Evolutionary conservation across 2,329 filamentous ascomycete genomes (phyloP).

Genomic region (Thermomyces lanuginosus): DNA sequence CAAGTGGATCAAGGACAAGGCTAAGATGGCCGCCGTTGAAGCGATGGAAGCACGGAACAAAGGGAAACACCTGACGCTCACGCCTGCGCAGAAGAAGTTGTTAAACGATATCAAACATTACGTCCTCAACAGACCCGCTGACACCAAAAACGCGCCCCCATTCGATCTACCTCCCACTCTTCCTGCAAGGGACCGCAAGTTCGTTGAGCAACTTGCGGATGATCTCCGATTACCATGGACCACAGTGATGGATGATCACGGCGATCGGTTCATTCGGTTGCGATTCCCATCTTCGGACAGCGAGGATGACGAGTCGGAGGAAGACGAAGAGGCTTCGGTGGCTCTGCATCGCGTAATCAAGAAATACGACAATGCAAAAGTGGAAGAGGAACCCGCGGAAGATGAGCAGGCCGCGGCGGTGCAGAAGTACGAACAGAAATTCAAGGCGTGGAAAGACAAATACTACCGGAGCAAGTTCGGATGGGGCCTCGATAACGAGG

Average conservation of each 20-base stretch:
- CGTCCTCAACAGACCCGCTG: slow-evolving; percentile 50
- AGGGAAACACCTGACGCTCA: slow-evolving; percentile 52
- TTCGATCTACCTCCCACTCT: slow-evolving; percentile 59
- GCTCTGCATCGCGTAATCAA: slow-evolving; percentile 75
- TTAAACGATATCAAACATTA: slow-evolving; percentile 72
- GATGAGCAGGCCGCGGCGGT: slow-evolving; percentile 66
- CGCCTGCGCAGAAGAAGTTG: slow-evolving; percentile 62
- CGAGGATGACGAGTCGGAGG: slow-evolving; percentile 44
- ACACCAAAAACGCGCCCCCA: slow-evolving; percentile 30
- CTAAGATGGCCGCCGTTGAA: slow-evolving; percentile 51
- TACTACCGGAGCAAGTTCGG: slow-evolving; percentile 87
- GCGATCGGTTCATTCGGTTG: slow-evolving; percentile 49
- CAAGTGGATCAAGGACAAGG: slow-evolving; percentile 82
- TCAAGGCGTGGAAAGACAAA: slow-evolving; percentile 80
- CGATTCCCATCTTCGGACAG: slow-evolving; percentile 36
- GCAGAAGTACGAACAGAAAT: slow-evolving; percentile 77
- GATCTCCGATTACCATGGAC: slow-evolving; percentile 50
- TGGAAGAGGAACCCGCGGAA: slow-evolving; percentile 62
- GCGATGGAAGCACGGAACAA: slow-evolving; percentile 43
- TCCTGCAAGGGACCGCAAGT: slow-evolving; percentile 75
- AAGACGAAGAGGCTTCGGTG: slow-evolving; percentile 69
- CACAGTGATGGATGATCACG: slow-evolving; percentile 46
- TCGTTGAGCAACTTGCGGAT: slow-evolving; percentile 72
- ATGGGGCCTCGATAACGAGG: slow-evolving; percentile 67
- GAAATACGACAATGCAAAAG: slow-evolving; percentile 76